Evolutionary conservation across 805 yeast species (phyloP), one percentile per base, ranked within the genome.

Genomic region (Clavispora carvajalis): DNA sequence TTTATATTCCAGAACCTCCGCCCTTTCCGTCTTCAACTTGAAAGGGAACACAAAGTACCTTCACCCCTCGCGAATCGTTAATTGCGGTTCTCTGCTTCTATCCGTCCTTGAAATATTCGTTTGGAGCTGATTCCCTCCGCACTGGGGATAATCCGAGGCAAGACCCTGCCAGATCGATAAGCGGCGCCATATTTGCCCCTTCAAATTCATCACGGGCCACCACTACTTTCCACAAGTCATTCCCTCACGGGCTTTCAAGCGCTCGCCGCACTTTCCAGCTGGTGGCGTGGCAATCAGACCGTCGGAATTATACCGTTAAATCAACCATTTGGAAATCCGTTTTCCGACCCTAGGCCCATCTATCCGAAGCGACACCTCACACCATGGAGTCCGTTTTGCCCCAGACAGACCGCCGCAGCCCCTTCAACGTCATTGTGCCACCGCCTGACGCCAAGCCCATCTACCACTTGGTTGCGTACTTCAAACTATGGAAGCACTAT

Each of bases 401-500:
- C 4, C 46, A 65, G 1, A 31, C 60, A 7, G 61, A 69, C 40
- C 59, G 60, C 22, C 46, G 52, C 34, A 60, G 67, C 12, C 74
- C 74, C 10, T 69, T 62, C 53, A 61, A 53, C 44, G 47, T 60
- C 39, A 66, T 66, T 39, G 54, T 68, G n/a, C 74, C 74, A 3
- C 34, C 57, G 2, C 58, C 47, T 38, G 71, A 66, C 38, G 49
- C 70, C 31, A 60, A 53, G 38, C 74, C 74, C 3, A 60, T 69
- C 16, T 66, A 64, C 40, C 59, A 65, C 33, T 58, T 69, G 50
- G 51, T 69, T 16, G 44, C 42, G 17, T 68, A 59, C 46, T 69
- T 69, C 60, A 66, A 63, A 52, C 56, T 55, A 38, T 69, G 72
- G 67, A 67, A 67, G 49, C 57, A 56, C 38, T 62, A 67, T 39